phyloP scores from a whole-genome alignment of 441 rosid genomes.

The Omphalea diandra region DNA sequence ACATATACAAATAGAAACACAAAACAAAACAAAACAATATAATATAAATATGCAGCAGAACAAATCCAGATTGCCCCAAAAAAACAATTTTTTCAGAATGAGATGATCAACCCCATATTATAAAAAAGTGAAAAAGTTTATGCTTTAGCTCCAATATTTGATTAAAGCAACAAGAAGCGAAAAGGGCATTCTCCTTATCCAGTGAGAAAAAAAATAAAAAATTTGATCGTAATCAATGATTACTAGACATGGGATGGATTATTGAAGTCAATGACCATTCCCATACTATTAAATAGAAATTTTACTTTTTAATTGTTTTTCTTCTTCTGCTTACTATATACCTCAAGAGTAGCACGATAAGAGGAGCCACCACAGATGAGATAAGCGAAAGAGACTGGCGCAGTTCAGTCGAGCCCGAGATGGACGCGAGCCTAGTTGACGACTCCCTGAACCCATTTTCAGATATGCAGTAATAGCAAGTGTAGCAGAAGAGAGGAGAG shows the following conservation, averaged over 20 bases:
- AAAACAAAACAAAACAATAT: not conserved
- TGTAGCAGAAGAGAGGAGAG: not conserved
- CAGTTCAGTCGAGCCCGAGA: conserved; percentile 32
- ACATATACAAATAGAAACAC: not conserved
- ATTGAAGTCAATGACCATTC: not conserved
- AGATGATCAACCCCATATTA: conserved; percentile 3
- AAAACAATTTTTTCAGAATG: not conserved
- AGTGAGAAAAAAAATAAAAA: no score
- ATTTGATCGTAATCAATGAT: not conserved
- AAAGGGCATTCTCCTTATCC: not conserved
- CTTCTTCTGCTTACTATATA: conserved; percentile 5
- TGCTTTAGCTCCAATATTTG: not conserved
- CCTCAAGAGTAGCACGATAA: conserved; percentile 43
- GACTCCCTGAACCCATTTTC: conserved; percentile 55
- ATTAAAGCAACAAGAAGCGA: conserved; percentile 1
- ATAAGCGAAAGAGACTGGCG: conserved; percentile 35
- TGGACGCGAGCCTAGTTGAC: conserved; percentile 38
- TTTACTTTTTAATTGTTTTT: not conserved
- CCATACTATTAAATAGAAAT: not conserved
- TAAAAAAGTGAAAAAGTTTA: not conserved
- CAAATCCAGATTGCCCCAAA: not conserved
- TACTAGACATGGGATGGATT: not conserved
- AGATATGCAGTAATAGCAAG: conserved; percentile 7
- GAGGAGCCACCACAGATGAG: conserved; percentile 47
- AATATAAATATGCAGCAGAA: not conserved